These are phyloP conservation scores for Dimargaris xerosporica DNA, from an alignment of 192 early-diverging fungal species.

Conservation along the genomic window DNA sequence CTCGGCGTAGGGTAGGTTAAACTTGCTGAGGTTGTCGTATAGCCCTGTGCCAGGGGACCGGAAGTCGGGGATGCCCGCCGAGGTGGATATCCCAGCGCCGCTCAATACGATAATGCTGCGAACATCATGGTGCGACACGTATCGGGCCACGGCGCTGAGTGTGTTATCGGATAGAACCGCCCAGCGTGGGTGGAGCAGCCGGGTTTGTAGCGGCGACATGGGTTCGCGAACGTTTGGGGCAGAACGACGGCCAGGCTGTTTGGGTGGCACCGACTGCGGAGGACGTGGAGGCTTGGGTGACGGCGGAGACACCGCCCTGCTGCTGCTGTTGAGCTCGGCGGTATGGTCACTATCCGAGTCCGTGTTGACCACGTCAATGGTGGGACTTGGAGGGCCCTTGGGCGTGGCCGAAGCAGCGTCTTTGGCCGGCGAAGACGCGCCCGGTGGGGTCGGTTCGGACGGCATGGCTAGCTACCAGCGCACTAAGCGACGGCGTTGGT, in stretches of 20 bases:
- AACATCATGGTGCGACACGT: conserved; percentile 18
- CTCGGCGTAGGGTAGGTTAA: conserved; percentile 82
- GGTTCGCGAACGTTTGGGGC: not conserved
- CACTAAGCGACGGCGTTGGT: too few relatives aligned
- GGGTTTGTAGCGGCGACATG: not conserved
- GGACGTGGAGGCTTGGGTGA: not conserved
- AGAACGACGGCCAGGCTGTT: not conserved
- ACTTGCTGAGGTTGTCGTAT: conserved; percentile 79
- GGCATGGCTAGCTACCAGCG: too few relatives aligned
- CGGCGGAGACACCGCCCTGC: not conserved
- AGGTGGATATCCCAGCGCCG: conserved; percentile 83
- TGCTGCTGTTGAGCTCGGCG: too few relatives aligned
- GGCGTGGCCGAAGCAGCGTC: too few relatives aligned
- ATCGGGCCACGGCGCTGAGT: conserved; percentile 21
- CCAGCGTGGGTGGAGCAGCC: not conserved
- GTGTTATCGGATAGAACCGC: not conserved
- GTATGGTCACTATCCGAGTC: too few relatives aligned
- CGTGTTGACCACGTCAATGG: too few relatives aligned
- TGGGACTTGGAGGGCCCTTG: too few relatives aligned
- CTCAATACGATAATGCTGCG: conserved; percentile 67
- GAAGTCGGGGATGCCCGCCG: conserved; percentile 85
- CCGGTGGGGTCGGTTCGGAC: too few relatives aligned
- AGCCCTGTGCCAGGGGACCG: conserved; percentile 81
- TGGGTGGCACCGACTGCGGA: not conserved
- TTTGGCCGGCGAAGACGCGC: not conserved